Evolutionary conservation across 805 yeast genomes (phyloP), one percentile per base, ranked within the genome.

Genomic region (Yamadazyma phyllophila): DNA sequence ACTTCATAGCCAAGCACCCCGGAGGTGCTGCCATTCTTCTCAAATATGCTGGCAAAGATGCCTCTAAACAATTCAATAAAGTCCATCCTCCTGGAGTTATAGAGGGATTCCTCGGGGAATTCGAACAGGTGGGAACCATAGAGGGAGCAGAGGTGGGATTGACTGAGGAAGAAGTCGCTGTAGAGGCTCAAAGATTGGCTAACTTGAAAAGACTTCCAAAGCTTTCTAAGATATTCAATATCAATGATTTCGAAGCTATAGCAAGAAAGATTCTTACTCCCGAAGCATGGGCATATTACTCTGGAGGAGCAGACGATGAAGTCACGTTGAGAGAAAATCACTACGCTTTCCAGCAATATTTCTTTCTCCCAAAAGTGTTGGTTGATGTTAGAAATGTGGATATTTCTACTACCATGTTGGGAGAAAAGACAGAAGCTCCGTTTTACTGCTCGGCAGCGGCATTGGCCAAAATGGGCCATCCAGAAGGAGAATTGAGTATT

Each of bases 311-410:
- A 2, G 96, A 89, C 62, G 96, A 89, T 62, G 97, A 89, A 66
- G 78, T 90, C 55, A 75, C 95, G 2, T 60, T 85, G 60, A 77
- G 97, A 53, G 96, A 90, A 59, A 89, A 90, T 69, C 96, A 88
- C 62, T 76, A 80, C 44, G 94, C 96, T 1, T 89, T 77, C 69
- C 94, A 86, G 59, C 71, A 96, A 33, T 80, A 89, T 45, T 89
- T 85, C 69, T 90, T 90, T 73, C 80, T 85, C 51, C 97, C 97
- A 13, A 73, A 80, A 42, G 74, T 89, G 10, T 68, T 89, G 43
- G 88, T 88, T 8, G 88, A 90, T 63, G 96, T 89, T 12, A 63
- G 74, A 26, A 62, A 76, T 24, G 76, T 89, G 30, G 94, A 87
- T 59, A 65, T 80, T 29, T 62, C 82, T n/a, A 82, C 94, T 11